phyloP scores from a whole-genome alignment of 2,329 filamentous ascomycete genomes.

The Penicillium sp. region DNA sequence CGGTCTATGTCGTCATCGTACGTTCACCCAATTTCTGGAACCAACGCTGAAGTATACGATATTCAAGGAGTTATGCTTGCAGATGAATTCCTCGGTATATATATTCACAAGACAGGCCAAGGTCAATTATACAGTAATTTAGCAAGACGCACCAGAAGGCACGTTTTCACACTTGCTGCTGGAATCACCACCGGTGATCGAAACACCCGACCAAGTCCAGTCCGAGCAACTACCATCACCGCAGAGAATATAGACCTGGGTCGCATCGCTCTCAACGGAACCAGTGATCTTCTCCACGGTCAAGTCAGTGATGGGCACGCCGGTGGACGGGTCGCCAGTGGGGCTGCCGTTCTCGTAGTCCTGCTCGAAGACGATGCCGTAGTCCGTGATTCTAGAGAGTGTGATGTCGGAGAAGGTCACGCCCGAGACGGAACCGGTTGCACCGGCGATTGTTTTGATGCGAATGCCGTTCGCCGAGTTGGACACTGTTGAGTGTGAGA shows the following conservation, averaged over 20 bases:
- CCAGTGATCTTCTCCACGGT: slow-evolving; percentile 39
- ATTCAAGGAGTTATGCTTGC: background rate
- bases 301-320: slow-evolving; percentile 43
- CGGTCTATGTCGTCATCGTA: slow-evolving; percentile 4
- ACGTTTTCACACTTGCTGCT: slow-evolving; percentile 44
- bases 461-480: slow-evolving; percentile 48
- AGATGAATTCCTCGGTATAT: background rate
- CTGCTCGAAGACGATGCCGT: slow-evolving; percentile 60
- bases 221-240: slow-evolving; percentile 51
- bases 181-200: slow-evolving; percentile 53
- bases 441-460: slow-evolving; percentile 56
- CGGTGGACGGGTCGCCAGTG: slow-evolving; percentile 36
- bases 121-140: background rate
- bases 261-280: slow-evolving; percentile 33
- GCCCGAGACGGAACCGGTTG: slow-evolving; percentile 52
- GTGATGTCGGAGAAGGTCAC: slow-evolving; percentile 56
- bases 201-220: slow-evolving; percentile 55
- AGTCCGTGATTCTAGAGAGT: slow-evolving; percentile 51
- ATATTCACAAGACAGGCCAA: background rate
- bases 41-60: background rate
- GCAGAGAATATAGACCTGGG: slow-evolving; percentile 56
- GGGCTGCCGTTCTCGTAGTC: slow-evolving; percentile 53
- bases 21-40: background rate
- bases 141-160: slow-evolving; percentile 39
- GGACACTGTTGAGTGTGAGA: slow-evolving; percentile 43